Evolutionary conservation across 768 basidiomycete genomes (phyloP).

Genomic region (Sutorius australiensis): DNA sequence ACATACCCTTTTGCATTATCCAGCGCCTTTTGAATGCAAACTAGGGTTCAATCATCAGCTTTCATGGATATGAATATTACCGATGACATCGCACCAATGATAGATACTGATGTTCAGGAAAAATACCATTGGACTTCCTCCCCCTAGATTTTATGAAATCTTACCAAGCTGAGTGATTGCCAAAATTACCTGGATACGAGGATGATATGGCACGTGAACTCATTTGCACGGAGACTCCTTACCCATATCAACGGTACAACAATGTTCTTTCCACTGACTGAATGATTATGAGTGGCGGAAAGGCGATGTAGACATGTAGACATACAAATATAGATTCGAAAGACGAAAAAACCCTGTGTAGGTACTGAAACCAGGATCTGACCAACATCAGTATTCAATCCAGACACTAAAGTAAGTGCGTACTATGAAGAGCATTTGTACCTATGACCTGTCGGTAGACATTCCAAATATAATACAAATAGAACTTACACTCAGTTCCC

Average conservation of each 20-base stretch:
- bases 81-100: too few species aligned
- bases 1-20: too few species aligned
- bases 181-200: not conserved
- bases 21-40: too few species aligned
- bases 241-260: constrained; percentile 10
- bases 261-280: constrained; percentile 10
- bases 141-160: not conserved
- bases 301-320: not conserved
- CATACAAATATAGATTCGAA: constrained; percentile 11
- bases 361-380: not conserved
- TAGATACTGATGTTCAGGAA: not conserved
- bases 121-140: not conserved
- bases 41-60: too few species aligned
- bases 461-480: not conserved
- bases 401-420: not conserved
- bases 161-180: constrained; percentile 11
- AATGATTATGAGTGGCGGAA: not conserved
- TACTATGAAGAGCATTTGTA: constrained; percentile 8
- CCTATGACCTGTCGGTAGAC: not conserved
- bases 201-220: not conserved
- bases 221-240: not conserved
- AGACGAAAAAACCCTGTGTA: constrained; percentile 10
- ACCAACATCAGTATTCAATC: not conserved
- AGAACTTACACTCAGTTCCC: constrained; percentile 9
- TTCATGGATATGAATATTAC: too few species aligned